Percentiles rank a stretch among this genome's conserved stretches.
These are phyloP conservation scores for Drechslerella dactyloides DNA, from an alignment of 2,329 filamentous ascomycete species.

Conservation along the genomic window DNA sequence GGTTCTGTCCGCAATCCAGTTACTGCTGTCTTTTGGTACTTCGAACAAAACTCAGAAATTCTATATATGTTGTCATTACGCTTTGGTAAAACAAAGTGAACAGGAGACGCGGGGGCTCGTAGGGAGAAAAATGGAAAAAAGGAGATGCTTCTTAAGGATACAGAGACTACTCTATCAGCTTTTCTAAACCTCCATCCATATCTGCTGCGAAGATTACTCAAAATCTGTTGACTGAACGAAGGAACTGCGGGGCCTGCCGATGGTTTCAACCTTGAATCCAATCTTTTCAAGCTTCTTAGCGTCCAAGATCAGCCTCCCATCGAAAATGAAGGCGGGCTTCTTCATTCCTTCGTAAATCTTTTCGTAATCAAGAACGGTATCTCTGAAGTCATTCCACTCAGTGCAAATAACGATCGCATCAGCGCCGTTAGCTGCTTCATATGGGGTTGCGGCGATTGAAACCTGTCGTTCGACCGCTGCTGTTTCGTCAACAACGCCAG, in stretches of 20 bases:
- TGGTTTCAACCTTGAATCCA: constrained; percentile 56
- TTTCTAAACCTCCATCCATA: neutral
- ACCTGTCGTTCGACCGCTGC: constrained; percentile 56
- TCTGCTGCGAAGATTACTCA: constrained; percentile 10
- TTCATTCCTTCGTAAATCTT: constrained; percentile 60
- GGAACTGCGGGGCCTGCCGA: constrained; percentile 53
- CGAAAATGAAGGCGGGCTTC: constrained; percentile 63
- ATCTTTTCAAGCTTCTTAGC: constrained; percentile 54
- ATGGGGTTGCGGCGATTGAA: constrained; percentile 59
- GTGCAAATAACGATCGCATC: constrained; percentile 64
- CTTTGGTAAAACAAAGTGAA: too few relatives aligned
- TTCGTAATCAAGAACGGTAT: constrained; percentile 60
- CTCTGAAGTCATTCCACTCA: constrained; percentile 64
- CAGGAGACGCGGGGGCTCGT: too few relatives aligned
- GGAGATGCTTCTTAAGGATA: neutral
- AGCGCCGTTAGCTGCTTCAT: constrained; percentile 60
- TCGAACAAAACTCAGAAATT: too few relatives aligned
- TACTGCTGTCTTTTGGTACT: too few relatives aligned
- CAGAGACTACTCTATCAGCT: constrained; percentile 4
- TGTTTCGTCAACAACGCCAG: constrained; percentile 55
- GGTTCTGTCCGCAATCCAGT: too few relatives aligned
- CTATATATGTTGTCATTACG: too few relatives aligned
- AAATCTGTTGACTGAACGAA: constrained; percentile 44
- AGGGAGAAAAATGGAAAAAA: neutral
- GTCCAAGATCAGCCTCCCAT: constrained; percentile 59